Base-by-base conservation (phyloP, 139 green algal species). In the Zygnema cylindricum region DNA sequence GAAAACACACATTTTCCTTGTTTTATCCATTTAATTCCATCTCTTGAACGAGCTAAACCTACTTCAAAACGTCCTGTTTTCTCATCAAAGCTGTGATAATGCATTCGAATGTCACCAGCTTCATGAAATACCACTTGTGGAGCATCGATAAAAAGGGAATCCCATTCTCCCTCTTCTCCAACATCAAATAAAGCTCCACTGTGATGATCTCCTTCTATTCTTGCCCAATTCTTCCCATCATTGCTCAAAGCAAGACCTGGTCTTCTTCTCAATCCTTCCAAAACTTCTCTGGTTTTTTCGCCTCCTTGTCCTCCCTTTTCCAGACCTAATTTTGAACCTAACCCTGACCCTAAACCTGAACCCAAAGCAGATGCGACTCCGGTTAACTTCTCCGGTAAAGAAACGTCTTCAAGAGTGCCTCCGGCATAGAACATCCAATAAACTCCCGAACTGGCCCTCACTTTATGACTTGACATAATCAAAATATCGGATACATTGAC, bases 361-460 rank as follows among this genome's bases (percentile, higher is more conserved):
- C 33, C 30, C 25, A 55, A 54, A 2, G 3, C 77, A 32, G 16
- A 41, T 11, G 11, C 36, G 11, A 40, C 71, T 7, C 16, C 49
- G 7, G 49, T 16, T 38, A 88, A 43, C 21, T 84, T n/a, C 83
- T 71, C 40, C 30, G 71, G 73, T n/a, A 86, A 69, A 25, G 54
- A 1, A 54, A 89, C 43, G 0, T 92, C 78, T 88, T 98, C 95
- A 49, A 92, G 96, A 91, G 94, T 90, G 1, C 92, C 94, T 0
- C 97, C 97, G 0, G 85, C 87, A 92, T 99, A 99, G 90, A 97
- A 99, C 94, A 98, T 98, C 97, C 97, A 99, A 90, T 98, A 98
- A n/a, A 99, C 96, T 3, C 96, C 97, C 41, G 41, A 71, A 21
- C 32, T 32, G 0, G 88, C 82, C 23, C 88, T 78, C 25, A 91